phyloP scores from a whole-genome alignment of 257 asterid genomes.

The Lycium barbarum region DNA sequence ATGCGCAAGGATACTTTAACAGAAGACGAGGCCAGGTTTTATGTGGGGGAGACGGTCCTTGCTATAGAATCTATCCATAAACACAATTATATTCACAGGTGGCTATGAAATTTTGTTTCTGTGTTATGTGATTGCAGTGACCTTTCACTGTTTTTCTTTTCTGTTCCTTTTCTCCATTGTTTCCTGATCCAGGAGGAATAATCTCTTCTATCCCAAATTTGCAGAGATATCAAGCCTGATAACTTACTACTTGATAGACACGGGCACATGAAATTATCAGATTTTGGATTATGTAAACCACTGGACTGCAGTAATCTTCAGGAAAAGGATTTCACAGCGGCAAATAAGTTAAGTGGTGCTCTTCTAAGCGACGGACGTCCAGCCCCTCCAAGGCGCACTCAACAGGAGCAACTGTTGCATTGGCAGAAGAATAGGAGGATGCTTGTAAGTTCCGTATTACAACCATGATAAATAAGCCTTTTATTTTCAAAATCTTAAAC shows the following conservation, averaged over 20 bases:
- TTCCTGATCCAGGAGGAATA: background rate
- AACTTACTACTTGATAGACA: slow-evolving; percentile 91
- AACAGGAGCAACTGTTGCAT: slow-evolving; percentile 93
- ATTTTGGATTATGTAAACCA: slow-evolving; percentile 96
- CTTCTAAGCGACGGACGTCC: slow-evolving; percentile 96
- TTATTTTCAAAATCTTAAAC: background rate
- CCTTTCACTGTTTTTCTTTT: slow-evolving; percentile 19
- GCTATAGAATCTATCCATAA: slow-evolving; percentile 96
- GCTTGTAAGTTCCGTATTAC: slow-evolving; percentile 67
- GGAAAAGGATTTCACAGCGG: slow-evolving; percentile 87
- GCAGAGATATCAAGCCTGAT: slow-evolving; percentile 99
- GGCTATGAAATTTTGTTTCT: slow-evolving; percentile 35
- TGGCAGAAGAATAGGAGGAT: slow-evolving; percentile 97
- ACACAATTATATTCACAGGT: slow-evolving; percentile 97
- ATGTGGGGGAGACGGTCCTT: slow-evolving; percentile 93
- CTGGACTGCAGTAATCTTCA: slow-evolving; percentile 91
- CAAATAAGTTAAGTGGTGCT: slow-evolving; percentile 73
- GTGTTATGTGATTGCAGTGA: slow-evolving; percentile 29
- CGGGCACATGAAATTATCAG: slow-evolving; percentile 97
- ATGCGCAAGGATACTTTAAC: slow-evolving; percentile 95
- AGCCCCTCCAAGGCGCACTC: slow-evolving; percentile 81
- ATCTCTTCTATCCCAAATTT: slow-evolving; percentile 34
- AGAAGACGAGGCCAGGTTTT: slow-evolving; percentile 90
- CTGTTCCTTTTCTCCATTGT: slow-evolving; percentile 28
- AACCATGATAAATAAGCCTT: background rate